Percentiles rank a stretch among this genome's conserved stretches.
phyloP scores from a whole-genome alignment of 2,329 filamentous ascomycete species.

The Pezicula neosporulosa region DNA sequence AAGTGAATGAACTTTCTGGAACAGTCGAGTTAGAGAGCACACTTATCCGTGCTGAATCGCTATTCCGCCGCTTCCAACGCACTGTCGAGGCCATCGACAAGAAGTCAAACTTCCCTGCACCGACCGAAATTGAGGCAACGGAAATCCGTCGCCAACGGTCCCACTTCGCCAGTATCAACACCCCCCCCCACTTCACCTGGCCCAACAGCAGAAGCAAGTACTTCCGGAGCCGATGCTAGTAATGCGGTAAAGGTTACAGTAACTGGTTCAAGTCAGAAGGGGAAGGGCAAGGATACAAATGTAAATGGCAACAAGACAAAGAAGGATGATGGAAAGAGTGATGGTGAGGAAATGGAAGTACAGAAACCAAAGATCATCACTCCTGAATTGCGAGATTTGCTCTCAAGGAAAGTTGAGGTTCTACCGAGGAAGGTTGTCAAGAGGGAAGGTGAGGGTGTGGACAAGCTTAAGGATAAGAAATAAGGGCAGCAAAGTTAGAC shows the following conservation, averaged over 20 bases:
- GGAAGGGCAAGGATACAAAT: slow-evolving; percentile 19
- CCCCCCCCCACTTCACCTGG: slow-evolving; percentile 3
- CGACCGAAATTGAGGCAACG: slow-evolving; percentile 38
- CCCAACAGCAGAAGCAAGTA: slow-evolving; percentile 8
- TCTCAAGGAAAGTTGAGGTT: slow-evolving; percentile 53
- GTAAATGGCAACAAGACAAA: slow-evolving; percentile 10
- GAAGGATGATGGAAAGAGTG: slow-evolving; percentile 15
- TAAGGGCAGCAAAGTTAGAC: background rate
- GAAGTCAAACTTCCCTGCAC: slow-evolving; percentile 77
- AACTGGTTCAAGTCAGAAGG: slow-evolving; percentile 17
- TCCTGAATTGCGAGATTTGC: slow-evolving; percentile 55
- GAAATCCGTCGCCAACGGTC: background rate
- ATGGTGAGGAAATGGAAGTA: slow-evolving; percentile 22
- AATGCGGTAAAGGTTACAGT: slow-evolving; percentile 13
- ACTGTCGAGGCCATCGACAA: slow-evolving; percentile 91
- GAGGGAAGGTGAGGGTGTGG: slow-evolving; percentile 27
- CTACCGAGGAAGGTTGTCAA: slow-evolving; percentile 27
- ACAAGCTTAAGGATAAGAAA: slow-evolving; percentile 2
- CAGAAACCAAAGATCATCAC: slow-evolving; percentile 50
- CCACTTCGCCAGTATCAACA: background rate
- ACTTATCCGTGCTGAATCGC: slow-evolving; percentile 79
- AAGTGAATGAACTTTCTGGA: slow-evolving; percentile 91
- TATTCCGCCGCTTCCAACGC: slow-evolving; percentile 85
- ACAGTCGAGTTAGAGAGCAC: slow-evolving; percentile 89
- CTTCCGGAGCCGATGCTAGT: slow-evolving; percentile 32